phyloP scores from a whole-genome alignment of 352 stramenopile genomes.

The Phytophthora pisi region DNA sequence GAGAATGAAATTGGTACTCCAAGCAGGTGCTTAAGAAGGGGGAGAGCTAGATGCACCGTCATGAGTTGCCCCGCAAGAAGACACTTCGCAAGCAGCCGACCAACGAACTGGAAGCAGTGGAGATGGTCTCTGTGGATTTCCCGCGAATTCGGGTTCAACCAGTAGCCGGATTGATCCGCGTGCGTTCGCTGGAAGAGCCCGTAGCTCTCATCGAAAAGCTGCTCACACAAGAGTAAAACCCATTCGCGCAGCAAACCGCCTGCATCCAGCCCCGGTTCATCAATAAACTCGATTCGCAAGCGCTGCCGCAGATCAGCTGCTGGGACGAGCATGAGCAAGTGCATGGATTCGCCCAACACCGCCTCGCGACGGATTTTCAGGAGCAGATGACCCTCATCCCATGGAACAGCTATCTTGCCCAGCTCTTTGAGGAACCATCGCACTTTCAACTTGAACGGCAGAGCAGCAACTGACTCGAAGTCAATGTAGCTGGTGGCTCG shows the following conservation, averaged over 20 bases:
- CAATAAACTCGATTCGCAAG: conserved; percentile 85
- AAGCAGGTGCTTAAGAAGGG: conserved; percentile 84
- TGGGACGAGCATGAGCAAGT: conserved; percentile 80
- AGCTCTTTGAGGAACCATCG: conserved; percentile 82
- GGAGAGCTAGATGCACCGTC: conserved; percentile 78
- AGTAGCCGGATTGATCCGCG: conserved; percentile 81
- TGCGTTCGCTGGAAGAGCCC: conserved; percentile 77
- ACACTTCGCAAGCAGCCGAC: conserved; percentile 77
- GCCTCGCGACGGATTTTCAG: conserved; percentile 81
- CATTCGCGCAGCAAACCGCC: conserved; percentile 82
- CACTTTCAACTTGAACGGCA: conserved; percentile 77
- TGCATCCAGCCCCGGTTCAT: conserved; percentile 77
- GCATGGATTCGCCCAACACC: conserved; percentile 82
- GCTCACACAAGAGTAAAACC: conserved; percentile 76
- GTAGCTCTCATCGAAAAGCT: conserved; percentile 80
- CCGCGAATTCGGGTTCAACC: conserved; percentile 80
- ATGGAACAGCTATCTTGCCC: conserved; percentile 75
- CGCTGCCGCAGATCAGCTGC: conserved; percentile 71
- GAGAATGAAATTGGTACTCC: conserved; percentile 84
- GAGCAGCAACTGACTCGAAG: conserved; percentile 73
- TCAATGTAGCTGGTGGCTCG: conserved; percentile 76
- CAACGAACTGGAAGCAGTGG: conserved; percentile 78
- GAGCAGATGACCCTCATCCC: conserved; percentile 81
- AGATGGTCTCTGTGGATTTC: conserved; percentile 76
- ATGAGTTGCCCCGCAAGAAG: conserved; percentile 78